Evolutionary conservation across 1,284 basidiomycete genomes (phyloP).

Genomic region (Ustilago bromivora): DNA sequence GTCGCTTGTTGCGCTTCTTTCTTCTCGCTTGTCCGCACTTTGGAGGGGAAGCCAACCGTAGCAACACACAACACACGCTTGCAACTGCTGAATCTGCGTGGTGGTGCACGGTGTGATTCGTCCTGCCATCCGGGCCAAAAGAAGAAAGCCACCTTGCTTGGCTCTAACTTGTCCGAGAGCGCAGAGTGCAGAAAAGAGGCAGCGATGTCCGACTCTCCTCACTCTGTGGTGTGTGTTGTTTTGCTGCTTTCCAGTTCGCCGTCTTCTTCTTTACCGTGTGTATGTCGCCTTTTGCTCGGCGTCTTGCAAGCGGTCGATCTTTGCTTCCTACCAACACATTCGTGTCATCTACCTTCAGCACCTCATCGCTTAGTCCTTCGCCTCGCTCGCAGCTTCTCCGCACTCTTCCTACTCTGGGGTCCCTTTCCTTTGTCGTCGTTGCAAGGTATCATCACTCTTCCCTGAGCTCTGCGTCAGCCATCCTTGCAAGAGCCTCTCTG

Average conservation of each 20-base stretch:
- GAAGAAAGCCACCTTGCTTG: conserved; percentile 1
- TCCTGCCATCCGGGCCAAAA: conserved; percentile 5
- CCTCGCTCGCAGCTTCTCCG: background rate
- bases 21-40: background rate
- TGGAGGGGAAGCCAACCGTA: background rate
- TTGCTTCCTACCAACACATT: conserved; percentile 4
- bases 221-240: background rate
- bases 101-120: conserved; percentile 4
- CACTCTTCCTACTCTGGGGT: background rate
- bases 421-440: conserved; percentile 4
- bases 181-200: background rate
- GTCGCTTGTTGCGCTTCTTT: background rate
- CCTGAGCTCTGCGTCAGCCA: background rate
- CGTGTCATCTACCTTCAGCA: background rate
- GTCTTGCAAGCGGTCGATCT: conserved; percentile 1
- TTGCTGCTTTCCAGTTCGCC: background rate
- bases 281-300: conserved; percentile 1
- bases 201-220: background rate
- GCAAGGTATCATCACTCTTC: background rate
- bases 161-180: background rate
- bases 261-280: background rate
- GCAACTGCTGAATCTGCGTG: background rate
- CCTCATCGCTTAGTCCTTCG: background rate
- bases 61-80: too few relatives aligned
- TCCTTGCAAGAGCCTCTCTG: background rate